Conservation (phyloP, 2,329 filamentous ascomycete species). For the Monosporascus ibericus region DNA sequence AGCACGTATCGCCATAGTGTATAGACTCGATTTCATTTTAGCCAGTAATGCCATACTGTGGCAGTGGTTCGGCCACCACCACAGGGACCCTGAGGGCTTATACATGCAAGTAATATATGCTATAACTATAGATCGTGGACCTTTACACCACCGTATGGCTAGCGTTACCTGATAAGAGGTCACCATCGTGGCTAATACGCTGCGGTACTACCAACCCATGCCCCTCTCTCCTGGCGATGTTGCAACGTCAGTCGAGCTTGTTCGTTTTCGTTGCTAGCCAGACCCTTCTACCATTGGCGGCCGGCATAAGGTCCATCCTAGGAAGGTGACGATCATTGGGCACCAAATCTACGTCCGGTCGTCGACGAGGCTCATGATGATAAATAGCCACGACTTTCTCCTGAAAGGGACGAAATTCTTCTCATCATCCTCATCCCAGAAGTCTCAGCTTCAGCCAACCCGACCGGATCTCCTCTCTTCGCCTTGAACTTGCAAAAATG, state of each 20-base stretch:
- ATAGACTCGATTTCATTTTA: not conserved
- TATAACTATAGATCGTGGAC: not conserved
- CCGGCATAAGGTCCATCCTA: not conserved
- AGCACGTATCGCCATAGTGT: not conserved
- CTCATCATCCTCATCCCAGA: not conserved
- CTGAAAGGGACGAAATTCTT: not conserved
- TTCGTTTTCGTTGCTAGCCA: not conserved
- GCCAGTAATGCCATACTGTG: not conserved
- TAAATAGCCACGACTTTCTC: not conserved
- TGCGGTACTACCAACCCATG: not conserved
- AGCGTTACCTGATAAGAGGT: not conserved
- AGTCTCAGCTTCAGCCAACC: not conserved
- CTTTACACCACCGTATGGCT: not conserved
- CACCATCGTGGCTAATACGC: not conserved
- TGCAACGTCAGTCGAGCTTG: not conserved
- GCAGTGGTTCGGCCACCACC: not conserved
- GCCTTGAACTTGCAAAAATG: conserved; percentile 17
- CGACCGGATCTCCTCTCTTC: conserved; percentile 1
- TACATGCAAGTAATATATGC: not conserved
- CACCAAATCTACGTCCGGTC: not conserved
- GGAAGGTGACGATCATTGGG: not conserved
- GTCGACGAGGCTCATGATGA: not conserved
- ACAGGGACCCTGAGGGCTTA: not conserved
- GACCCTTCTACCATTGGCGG: not conserved
- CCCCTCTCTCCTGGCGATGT: not conserved